Conservation (phyloP, 2,329 filamentous ascomycete genomes). For the Colletotrichum sublineola region DNA sequence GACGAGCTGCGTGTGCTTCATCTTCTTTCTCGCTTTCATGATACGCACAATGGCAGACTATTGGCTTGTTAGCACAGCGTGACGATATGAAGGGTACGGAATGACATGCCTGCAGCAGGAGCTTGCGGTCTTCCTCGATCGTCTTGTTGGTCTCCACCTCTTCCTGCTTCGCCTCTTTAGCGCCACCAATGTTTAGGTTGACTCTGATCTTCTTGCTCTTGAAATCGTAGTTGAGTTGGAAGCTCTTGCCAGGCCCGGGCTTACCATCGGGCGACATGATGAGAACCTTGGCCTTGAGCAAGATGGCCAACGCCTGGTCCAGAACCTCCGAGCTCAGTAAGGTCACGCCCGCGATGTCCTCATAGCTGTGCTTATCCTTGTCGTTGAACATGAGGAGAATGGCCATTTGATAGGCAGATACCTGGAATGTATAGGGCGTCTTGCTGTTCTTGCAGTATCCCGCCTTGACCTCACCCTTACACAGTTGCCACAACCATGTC, state of each 20-base stretch:
- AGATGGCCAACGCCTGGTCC: conserved; percentile 86
- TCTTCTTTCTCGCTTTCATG: conserved; percentile 99
- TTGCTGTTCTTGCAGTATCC: conserved; percentile 92
- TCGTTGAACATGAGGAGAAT: conserved; percentile 96
- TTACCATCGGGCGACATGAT: conserved; percentile 79
- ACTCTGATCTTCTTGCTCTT: conserved; percentile 99
- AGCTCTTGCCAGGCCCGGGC: conserved; percentile 81
- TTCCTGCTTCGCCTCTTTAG: conserved; percentile 96
- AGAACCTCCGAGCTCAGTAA: conserved; percentile 84
- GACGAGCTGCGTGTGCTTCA: conserved; percentile 96
- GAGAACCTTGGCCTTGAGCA: conserved; percentile 94
- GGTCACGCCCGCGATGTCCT: conserved; percentile 87
- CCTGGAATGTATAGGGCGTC: conserved; percentile 95
- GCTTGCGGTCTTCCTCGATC: conserved; percentile 96
- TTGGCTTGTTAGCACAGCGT: conserved; percentile 45
- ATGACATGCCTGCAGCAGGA: conserved; percentile 89
- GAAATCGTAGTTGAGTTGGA: conserved; percentile 92
- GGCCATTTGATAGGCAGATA: conserved; percentile 98
- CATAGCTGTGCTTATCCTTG: conserved; percentile 84
- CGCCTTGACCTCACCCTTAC: conserved; percentile 95
- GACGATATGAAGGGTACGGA: background rate
- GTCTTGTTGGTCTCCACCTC: conserved; percentile 99
- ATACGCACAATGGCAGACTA: conserved; percentile 98
- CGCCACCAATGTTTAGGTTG: conserved; percentile 94
- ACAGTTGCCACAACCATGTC: conserved; percentile 98